Percentiles rank a stretch among this genome's conserved stretches.
Evolutionary conservation across 192 early-diverging fungal genomes (phyloP).

Genomic region (Linnemannia zychae): DNA sequence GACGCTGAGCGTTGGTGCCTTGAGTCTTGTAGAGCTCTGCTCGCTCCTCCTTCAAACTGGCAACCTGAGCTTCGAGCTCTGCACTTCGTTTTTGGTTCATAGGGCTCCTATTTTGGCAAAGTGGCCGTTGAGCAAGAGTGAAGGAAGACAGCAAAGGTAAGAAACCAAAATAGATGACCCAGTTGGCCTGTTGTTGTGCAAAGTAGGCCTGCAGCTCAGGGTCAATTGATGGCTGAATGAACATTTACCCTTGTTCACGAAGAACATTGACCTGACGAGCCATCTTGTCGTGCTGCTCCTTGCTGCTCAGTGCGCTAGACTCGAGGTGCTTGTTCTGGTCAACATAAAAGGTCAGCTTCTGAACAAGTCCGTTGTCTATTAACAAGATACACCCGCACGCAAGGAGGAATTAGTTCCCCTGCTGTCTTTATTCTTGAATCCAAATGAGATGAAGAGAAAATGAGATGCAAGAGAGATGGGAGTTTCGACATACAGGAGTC

Average conservation of each 20-base stretch:
- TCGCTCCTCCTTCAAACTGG: slow-evolving; percentile 87
- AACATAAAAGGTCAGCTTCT: slow-evolving; percentile 55
- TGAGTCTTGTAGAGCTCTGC: slow-evolving; percentile 91
- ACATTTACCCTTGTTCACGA: slow-evolving; percentile 58
- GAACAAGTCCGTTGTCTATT: slow-evolving; percentile 61
- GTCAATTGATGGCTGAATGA: background rate
- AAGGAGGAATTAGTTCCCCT: background rate
- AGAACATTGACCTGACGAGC: slow-evolving; percentile 49
- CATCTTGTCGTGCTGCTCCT: slow-evolving; percentile 55
- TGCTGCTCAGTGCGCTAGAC: slow-evolving; percentile 31
- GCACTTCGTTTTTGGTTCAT: slow-evolving; percentile 73
- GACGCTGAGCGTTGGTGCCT: slow-evolving; percentile 90
- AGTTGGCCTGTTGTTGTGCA: background rate
- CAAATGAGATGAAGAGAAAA: background rate
- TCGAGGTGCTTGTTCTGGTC: slow-evolving; percentile 61
- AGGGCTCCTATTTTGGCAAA: slow-evolving; percentile 53
- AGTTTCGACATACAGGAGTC: slow-evolving; percentile 59
- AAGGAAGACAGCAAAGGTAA: background rate
- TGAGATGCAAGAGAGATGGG: background rate
- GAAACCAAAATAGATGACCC: background rate
- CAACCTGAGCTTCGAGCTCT: slow-evolving; percentile 82
- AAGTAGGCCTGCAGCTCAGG: background rate
- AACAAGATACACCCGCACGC: too few species aligned
- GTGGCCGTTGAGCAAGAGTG: background rate
- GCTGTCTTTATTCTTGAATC: background rate